Conservation (phyloP, 2,329 filamentous ascomycete genomes). For the Cytospora leucostoma region DNA sequence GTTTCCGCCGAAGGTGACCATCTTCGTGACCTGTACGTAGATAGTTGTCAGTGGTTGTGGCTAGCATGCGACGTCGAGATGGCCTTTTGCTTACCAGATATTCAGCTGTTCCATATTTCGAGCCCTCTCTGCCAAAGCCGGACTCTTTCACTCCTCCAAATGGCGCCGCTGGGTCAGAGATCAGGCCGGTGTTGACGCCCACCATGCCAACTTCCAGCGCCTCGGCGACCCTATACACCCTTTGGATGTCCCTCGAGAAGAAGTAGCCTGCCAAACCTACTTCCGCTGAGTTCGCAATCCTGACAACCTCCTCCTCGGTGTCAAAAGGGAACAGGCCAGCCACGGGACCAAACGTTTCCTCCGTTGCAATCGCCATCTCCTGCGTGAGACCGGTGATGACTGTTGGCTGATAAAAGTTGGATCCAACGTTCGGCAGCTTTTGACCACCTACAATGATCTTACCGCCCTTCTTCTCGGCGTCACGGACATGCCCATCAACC, state of each 20-base stretch:
- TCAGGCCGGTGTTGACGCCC: conserved; percentile 75
- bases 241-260: conserved; percentile 67
- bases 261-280: conserved; percentile 95
- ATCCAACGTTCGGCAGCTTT: conserved; percentile 70
- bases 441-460: conserved; percentile 75
- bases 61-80: neutral
- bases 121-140: conserved; percentile 78
- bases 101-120: conserved; percentile 74
- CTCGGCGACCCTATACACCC: conserved; percentile 65
- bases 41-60: neutral
- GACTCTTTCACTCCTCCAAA: conserved; percentile 85
- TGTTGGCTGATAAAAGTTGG: conserved; percentile 88
- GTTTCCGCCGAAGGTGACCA: conserved; percentile 59
- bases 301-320: conserved; percentile 84
- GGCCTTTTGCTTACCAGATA: conserved; percentile 45
- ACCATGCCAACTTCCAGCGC: conserved; percentile 84
- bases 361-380: conserved; percentile 79
- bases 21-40: conserved; percentile 66
- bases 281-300: conserved; percentile 76
- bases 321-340: conserved; percentile 88
- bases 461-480: conserved; percentile 76
- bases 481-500: conserved; percentile 76
- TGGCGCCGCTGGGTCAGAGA: conserved; percentile 58
- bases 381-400: conserved; percentile 83
- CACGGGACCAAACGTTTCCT: conserved; percentile 96